Percentiles rank a stretch among this genome's conserved stretches.
phyloP scores from a whole-genome alignment of 192 early-diverging fungal genomes.

The Entomortierella lignicola region DNA sequence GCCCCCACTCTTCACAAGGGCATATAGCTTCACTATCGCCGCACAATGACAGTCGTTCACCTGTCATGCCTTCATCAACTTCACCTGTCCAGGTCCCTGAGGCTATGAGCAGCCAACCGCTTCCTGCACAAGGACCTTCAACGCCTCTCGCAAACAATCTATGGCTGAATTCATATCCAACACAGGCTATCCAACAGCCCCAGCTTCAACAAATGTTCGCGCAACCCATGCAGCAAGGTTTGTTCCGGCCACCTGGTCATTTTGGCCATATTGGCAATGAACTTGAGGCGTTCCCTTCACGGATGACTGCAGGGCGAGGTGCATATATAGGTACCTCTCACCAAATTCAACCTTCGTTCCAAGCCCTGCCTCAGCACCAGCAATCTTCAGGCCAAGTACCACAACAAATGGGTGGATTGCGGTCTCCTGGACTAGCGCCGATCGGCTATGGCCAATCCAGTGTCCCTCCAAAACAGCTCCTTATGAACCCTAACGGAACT shows the following conservation, averaged over 20 bases:
- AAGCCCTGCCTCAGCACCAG: slow-evolving; percentile 16
- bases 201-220: slow-evolving; percentile 31
- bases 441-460: slow-evolving; percentile 36
- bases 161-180: slow-evolving; percentile 31
- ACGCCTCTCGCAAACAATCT: slow-evolving; percentile 5
- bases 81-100: slow-evolving; percentile 6
- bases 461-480: slow-evolving; percentile 24
- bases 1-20: neutral
- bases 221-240: slow-evolving; percentile 22
- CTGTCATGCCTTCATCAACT: neutral
- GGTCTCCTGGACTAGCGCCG: slow-evolving; percentile 39
- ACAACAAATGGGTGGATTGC: slow-evolving; percentile 23
- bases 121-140: slow-evolving; percentile 6
- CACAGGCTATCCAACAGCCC: slow-evolving; percentile 15
- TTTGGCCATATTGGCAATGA: slow-evolving; percentile 39
- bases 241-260: slow-evolving; percentile 25
- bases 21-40: neutral
- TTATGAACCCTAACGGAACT: slow-evolving; percentile 32
- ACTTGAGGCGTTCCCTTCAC: slow-evolving; percentile 6
- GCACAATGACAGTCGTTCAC: slow-evolving; percentile 3
- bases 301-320: slow-evolving; percentile 27
- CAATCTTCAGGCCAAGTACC: slow-evolving; percentile 9
- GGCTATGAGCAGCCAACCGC: slow-evolving; percentile 1
- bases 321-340: slow-evolving; percentile 19
- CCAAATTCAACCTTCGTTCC: slow-evolving; percentile 13